Conservation (phyloP, 129 eudicot genomes). For the Calendula officinalis region DNA sequence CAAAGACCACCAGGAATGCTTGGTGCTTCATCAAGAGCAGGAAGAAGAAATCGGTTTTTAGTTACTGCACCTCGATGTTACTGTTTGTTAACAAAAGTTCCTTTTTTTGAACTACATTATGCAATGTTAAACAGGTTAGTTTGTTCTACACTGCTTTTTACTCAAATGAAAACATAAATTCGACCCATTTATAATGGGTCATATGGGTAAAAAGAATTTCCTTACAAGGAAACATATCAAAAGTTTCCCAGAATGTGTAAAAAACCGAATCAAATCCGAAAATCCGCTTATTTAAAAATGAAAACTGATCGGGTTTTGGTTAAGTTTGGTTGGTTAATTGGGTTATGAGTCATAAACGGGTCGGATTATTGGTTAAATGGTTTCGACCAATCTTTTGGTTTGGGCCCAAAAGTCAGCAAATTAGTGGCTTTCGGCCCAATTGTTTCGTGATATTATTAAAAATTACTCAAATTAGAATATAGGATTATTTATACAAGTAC, state of each 20-base stretch:
- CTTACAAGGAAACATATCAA: background rate
- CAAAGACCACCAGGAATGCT: constrained; percentile 71
- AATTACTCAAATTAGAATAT: too few species aligned
- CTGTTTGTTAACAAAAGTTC: constrained; percentile 81
- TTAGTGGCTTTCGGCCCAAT: too few species aligned
- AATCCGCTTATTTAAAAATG: too few species aligned
- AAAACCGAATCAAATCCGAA: too few species aligned
- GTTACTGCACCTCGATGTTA: constrained; percentile 95
- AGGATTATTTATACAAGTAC: too few species aligned
- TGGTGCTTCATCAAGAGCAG: constrained; percentile 44
- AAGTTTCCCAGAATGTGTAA: background rate
- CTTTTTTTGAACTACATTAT: constrained; percentile 86
- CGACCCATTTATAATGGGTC: background rate
- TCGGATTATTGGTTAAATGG: too few species aligned
- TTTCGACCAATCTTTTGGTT: too few species aligned
- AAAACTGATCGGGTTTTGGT: too few species aligned
- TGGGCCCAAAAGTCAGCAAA: too few species aligned
- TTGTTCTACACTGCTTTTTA: constrained; percentile 10
- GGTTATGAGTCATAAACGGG: too few species aligned
- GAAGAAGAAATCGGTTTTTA: constrained; percentile 59
- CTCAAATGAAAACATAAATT: background rate
- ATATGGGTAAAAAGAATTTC: background rate
- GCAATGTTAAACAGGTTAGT: constrained; percentile 76
- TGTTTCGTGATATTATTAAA: too few species aligned
- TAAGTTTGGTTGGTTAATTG: too few species aligned